These are phyloP conservation scores for Pseudohalonectria lignicola DNA, from an alignment of 2,329 filamentous ascomycete species.

Conservation along the genomic window DNA sequence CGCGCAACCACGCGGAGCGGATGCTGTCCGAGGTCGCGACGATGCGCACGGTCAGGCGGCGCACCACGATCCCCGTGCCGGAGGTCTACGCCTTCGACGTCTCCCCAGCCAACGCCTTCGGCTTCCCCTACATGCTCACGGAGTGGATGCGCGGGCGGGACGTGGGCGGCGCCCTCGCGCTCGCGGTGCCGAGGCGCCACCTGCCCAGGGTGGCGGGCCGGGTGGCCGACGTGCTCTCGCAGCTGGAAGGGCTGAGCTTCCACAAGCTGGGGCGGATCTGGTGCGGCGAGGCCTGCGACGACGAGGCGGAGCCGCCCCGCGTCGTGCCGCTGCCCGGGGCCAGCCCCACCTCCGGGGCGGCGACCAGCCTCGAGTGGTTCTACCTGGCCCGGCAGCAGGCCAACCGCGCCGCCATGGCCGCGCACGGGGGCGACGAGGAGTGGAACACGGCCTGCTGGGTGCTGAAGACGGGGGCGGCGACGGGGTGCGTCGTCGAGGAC, in stretches of 20 bases:
- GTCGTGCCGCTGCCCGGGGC: slow-evolving; percentile 14
- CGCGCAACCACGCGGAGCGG: slow-evolving; percentile 10
- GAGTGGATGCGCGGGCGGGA: slow-evolving; percentile 10
- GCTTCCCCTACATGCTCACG: slow-evolving; percentile 16
- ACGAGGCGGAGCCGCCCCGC: slow-evolving; percentile 11
- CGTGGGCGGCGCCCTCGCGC: slow-evolving; percentile 8
- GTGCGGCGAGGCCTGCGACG: slow-evolving; percentile 12
- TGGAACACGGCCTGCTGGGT: slow-evolving; percentile 20
- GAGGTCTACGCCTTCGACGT: slow-evolving; percentile 11
- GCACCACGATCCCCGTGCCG: slow-evolving; percentile 13
- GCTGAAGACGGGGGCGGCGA: slow-evolving; percentile 15
- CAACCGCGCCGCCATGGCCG: slow-evolving; percentile 10
- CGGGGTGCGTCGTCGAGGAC: slow-evolving; percentile 9
- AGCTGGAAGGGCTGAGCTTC: slow-evolving; percentile 15
- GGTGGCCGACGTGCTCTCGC: slow-evolving; percentile 11
- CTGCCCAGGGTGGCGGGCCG: slow-evolving; percentile 14
- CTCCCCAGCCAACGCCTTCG: slow-evolving; percentile 11
- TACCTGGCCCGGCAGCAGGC: slow-evolving; percentile 13
- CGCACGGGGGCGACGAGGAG: slow-evolving; percentile 14
- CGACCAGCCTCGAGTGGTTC: no score
- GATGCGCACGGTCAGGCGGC: slow-evolving; percentile 11
- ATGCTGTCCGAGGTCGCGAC: slow-evolving; percentile 16
- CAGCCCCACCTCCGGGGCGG: slow-evolving; percentile 14
- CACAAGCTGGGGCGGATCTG: slow-evolving; percentile 15
- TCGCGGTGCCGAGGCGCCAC: slow-evolving; percentile 8